These are phyloP conservation scores for Alternaria arborescens DNA, from an alignment of 2,329 filamentous ascomycete species.

Conservation along the genomic window DNA sequence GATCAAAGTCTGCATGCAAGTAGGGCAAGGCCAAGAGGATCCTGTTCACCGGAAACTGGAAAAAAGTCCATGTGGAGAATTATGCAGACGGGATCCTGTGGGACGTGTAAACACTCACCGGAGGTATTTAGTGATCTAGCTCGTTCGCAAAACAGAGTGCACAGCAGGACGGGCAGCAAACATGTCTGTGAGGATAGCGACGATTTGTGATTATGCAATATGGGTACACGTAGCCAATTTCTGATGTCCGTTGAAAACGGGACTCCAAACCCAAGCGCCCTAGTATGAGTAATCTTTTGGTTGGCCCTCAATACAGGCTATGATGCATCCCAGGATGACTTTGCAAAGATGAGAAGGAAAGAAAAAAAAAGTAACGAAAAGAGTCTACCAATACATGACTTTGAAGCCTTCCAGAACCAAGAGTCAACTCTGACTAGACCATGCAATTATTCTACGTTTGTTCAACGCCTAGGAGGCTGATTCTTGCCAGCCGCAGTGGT, in stretches of 20 bases:
- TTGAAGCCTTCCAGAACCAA: not conserved
- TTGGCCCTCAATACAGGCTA: not conserved
- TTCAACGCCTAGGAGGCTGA: slow-evolving; percentile 18
- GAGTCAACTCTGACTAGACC: not conserved
- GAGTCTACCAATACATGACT: not conserved
- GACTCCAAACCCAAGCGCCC: not conserved
- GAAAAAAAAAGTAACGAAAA: not conserved
- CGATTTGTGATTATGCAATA: not conserved
- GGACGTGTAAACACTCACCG: not conserved
- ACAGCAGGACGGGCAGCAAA: not conserved
- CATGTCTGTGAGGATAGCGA: not conserved
- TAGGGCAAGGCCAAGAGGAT: too few species aligned
- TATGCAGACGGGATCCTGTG: not conserved
- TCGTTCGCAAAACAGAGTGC: not conserved
- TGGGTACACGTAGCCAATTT: not conserved
- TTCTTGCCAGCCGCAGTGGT: slow-evolving; percentile 24
- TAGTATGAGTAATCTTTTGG: slow-evolving; percentile 5
- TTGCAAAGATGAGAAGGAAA: not conserved
- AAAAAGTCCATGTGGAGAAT: not conserved
- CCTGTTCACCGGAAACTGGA: not conserved
- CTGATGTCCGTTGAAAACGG: not conserved
- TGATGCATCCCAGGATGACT: not conserved
- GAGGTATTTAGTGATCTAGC: not conserved
- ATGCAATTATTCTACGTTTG: not conserved
- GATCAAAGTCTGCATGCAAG: not conserved